Evolutionary conservation across 148 eudicot genomes (phyloP).

Genomic region (Simmondsia chinensis): DNA sequence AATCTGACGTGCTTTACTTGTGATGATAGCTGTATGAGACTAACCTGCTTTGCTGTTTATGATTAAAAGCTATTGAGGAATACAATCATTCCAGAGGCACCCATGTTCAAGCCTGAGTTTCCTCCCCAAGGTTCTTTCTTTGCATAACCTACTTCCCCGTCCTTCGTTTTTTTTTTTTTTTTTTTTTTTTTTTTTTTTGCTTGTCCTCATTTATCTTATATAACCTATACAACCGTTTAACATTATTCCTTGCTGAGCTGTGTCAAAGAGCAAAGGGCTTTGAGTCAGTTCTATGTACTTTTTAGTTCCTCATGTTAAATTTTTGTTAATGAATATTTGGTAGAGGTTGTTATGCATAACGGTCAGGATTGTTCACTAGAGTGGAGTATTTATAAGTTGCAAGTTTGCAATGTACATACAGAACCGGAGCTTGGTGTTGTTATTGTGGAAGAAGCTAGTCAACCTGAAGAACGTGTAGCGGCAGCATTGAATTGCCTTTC

Average conservation of each 20-base stretch:
- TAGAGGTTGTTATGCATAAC: no score
- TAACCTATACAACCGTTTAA: no score
- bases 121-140: constrained; percentile 80
- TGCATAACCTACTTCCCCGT: not conserved
- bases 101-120: constrained; percentile 90
- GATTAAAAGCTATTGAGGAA: constrained; percentile 55
- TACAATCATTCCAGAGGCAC: constrained; percentile 86
- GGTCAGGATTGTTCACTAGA: not conserved
- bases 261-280: no score
- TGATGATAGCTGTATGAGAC: not conserved
- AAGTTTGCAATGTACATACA: constrained; percentile 19
- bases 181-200: not conserved
- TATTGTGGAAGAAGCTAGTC: constrained; percentile 60
- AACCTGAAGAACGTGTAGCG: constrained; percentile 68
- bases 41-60: constrained; percentile 3
- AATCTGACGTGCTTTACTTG: not conserved
- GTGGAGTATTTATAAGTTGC: not conserved
- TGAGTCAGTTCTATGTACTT: no score
- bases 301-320: no score
- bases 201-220: not conserved
- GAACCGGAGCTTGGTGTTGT: constrained; percentile 57
- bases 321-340: no score
- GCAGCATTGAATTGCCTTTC: constrained; percentile 63
- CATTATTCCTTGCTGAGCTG: no score
- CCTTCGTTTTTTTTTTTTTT: not conserved